Conservation (phyloP, 2,329 filamentous ascomycete species). For the Trichoderma harzianum region DNA sequence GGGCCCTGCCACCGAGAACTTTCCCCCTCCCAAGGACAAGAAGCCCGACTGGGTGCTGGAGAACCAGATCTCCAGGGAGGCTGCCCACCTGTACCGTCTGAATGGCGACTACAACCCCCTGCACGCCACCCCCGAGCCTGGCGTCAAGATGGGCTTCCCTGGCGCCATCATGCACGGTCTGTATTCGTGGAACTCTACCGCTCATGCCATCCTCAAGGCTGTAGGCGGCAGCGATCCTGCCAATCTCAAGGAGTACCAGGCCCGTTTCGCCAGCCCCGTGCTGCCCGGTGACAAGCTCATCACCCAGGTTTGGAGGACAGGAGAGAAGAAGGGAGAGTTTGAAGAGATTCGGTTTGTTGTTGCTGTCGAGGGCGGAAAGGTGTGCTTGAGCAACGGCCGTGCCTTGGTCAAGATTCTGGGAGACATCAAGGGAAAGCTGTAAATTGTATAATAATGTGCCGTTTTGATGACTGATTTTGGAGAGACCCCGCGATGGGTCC, state of each 20-base stretch:
- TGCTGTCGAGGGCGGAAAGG: slow-evolving; percentile 74
- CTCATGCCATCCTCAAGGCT: slow-evolving; percentile 67
- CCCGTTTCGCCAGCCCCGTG: slow-evolving; percentile 81
- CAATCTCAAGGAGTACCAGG: slow-evolving; percentile 85
- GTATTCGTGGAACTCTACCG: slow-evolving; percentile 79
- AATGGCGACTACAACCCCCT: slow-evolving; percentile 96
- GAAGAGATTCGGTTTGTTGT: slow-evolving; percentile 83
- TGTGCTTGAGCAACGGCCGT: slow-evolving; percentile 82
- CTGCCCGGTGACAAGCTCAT: slow-evolving; percentile 78
- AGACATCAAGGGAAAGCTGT: slow-evolving; percentile 60
- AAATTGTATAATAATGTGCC: slow-evolving; percentile 24
- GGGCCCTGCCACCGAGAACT: slow-evolving; percentile 75
- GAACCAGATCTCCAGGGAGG: slow-evolving; percentile 68
- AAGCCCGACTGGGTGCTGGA: slow-evolving; percentile 69
- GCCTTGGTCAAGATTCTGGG: slow-evolving; percentile 68
- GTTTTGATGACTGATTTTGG: background rate
- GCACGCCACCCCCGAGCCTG: slow-evolving; percentile 81
- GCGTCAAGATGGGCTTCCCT: slow-evolving; percentile 85
- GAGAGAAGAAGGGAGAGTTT: slow-evolving; percentile 60
- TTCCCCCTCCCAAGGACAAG: slow-evolving; percentile 69
- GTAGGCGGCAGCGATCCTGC: slow-evolving; percentile 74
- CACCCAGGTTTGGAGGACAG: slow-evolving; percentile 77
- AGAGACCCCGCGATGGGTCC: background rate
- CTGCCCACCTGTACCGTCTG: slow-evolving; percentile 74
- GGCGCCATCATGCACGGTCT: slow-evolving; percentile 87